Percentiles rank a stretch among this genome's conserved stretches.
phyloP scores from a whole-genome alignment of 257 asterid species.

The Mitragyna speciosa region DNA sequence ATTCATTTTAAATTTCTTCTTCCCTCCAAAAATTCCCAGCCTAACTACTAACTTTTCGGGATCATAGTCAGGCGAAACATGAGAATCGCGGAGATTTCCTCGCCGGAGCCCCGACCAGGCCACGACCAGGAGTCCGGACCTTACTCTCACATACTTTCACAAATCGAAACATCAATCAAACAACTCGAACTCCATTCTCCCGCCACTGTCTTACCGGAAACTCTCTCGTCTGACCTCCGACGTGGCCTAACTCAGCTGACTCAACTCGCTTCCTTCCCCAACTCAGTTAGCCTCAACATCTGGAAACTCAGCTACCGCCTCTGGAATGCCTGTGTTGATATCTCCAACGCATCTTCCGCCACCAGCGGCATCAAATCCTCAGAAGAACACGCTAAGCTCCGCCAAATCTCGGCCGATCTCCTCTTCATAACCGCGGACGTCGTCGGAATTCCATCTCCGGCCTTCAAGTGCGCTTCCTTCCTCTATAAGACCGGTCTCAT shows the following conservation, averaged over 20 bases:
- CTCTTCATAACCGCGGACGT: conserved; percentile 66
- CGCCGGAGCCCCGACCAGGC: conserved; percentile 50
- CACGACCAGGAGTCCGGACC: conserved; percentile 29
- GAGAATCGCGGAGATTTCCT: conserved; percentile 75
- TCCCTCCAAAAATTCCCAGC: conserved; percentile 47
- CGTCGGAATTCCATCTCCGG: conserved; percentile 75
- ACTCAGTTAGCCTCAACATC: conserved; percentile 58
- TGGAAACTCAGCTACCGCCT: conserved; percentile 97
- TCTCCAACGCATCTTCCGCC: conserved; percentile 62
- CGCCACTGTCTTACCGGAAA: conserved; percentile 50
- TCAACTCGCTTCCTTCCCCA: conserved; percentile 65
- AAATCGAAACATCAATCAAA: conserved; percentile 64
- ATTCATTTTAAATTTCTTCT: neutral
- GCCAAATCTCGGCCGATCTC: conserved; percentile 81
- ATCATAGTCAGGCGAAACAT: conserved; percentile 29
- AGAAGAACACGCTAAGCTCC: conserved; percentile 80
- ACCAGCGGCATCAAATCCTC: conserved; percentile 29
- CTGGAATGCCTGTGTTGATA: conserved; percentile 92
- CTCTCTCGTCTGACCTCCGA: conserved; percentile 60
- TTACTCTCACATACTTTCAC: conserved; percentile 46
- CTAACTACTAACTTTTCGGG: neutral
- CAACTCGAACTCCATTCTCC: conserved; percentile 57
- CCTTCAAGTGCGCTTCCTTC: conserved; percentile 70
- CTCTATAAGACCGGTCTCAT: conserved; percentile 78
- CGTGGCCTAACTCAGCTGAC: conserved; percentile 46